Evolutionary conservation across 2,329 filamentous ascomycete genomes (phyloP), one percentile per base, ranked within the genome.

Genomic region (Xylaria arbuscula): DNA sequence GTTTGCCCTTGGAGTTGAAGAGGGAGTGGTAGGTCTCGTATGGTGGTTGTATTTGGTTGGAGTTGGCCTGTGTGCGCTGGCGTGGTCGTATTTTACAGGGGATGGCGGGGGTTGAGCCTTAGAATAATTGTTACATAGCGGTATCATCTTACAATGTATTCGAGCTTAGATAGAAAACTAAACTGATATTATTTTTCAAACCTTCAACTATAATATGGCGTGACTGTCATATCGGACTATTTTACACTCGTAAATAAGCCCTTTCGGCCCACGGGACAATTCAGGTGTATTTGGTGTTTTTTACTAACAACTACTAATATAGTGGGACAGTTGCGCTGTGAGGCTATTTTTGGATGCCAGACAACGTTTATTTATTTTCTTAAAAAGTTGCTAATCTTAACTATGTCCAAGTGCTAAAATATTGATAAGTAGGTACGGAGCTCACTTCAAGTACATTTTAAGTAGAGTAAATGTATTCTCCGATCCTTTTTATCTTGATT

Each of bases 21-120:
- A 72, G 28, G 76, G 76, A 0, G 38, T 76, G 8, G 48, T 78
- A 45, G 76, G 76, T 2, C 64, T 78, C 2, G 76, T 78, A 15
- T 78, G 76, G 76, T 78, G 76, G 76, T 10, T 75, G 19, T 78
- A 76, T 48, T 45, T 78, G 40, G 72, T 77, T 8, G 68, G 61
- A 11, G 72, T 78, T 42, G 74, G 75, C 3, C 22, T 76, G 11
- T 74, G 69, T 64, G 76, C 76, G 7, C 60, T 77, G 24, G 71
- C 66, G 1, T 78, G 76, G 76, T 77, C 76, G 8, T 76, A 75
- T 55, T 10, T 74, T 10, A 72, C 74, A 42, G 76, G 74, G 2
- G 67, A 62, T 2, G 64, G 59, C 9, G 34, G 8, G 9, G 13
- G 4, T 53, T 64, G 19, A 42, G 36, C 17, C 15, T 13, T n/a